Base-by-base conservation (phyloP, 139 green algal species). In the Tetraselmis chui region DNA sequence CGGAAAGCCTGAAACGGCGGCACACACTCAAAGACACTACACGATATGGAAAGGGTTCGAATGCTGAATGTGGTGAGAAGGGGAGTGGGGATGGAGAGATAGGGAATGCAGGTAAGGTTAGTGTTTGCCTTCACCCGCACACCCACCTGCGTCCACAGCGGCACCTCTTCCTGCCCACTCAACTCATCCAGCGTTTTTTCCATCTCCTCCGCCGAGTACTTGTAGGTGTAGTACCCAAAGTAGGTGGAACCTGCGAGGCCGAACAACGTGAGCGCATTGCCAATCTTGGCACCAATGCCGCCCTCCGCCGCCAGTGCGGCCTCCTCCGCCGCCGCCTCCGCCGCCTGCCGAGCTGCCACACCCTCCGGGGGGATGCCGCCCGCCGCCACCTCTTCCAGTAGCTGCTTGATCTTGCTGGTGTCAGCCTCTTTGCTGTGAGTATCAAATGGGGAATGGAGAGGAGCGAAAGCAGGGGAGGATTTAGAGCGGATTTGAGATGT, bases 201-300 rank as follows among this genome's bases (percentile, higher is more conserved):
- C 23, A 94, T 59, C 75, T 91, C 75, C 1, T 87, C 74, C 2
- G 78, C 79, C 29, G 67, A 76, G 59, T 93, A 93, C 0, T 77
- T 59, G 30, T 90, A 91, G 0, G 87, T 92, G 79, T 95, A 95
- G 81, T 95, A 95, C 0, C 88, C 90, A 76, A 93, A 88, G 79
- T 90, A 89, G 18, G 87, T 83, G 23, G 80, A 85, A 1, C 81
- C 80, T 0, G 82, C 89, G 2, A 91, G 76, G 0, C 78, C 32
- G 28, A 87, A 89, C 28, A 92, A 18, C 45, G 45, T 67, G 45
- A 67, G 45, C 45, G 45, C 45, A 18, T 67, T 67, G 45, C 45
- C 45, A 18, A 67, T 67, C 45, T 67, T 67, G 45, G 45, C 45
- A 18, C 45, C 45, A 18, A 67, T 67, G 45, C 45, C 45, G 45